Conservation (phyloP, 768 basidiomycete species). For the Chalciporus piperatus region DNA sequence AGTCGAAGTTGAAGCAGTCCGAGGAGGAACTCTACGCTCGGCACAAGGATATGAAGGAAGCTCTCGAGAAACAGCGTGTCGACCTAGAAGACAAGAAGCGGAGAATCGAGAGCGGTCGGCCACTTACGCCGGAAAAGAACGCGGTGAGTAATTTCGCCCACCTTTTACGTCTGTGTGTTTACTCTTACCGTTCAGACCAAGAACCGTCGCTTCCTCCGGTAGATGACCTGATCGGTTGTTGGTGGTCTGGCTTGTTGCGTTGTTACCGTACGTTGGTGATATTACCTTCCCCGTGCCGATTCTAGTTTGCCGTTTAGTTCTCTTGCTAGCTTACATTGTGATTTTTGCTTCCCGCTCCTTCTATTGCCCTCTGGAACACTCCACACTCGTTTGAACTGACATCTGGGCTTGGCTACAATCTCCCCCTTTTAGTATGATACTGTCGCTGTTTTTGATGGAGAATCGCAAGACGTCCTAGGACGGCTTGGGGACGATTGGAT, state of each 20-base stretch:
- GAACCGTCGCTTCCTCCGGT: conserved; percentile 37
- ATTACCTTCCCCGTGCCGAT: conserved; percentile 36
- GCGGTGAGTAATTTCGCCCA: conserved; percentile 50
- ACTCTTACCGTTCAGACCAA: conserved; percentile 28
- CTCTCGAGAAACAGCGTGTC: conserved; percentile 90
- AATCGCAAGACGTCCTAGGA: conserved; percentile 21
- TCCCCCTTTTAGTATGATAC: conserved; percentile 48
- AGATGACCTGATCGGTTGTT: conserved; percentile 14
- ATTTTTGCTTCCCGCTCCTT: conserved; percentile 32
- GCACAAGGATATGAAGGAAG: conserved; percentile 99
- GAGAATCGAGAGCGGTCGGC: conserved; percentile 90
- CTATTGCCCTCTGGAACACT: conserved; percentile 41
- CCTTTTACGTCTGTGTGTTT: conserved; percentile 4
- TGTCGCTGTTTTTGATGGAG: conserved; percentile 39
- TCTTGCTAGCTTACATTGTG: conserved; percentile 44
- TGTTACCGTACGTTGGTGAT: conserved; percentile 31
- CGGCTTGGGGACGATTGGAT: conserved; percentile 25
- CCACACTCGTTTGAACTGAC: conserved; percentile 61
- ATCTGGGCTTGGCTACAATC: conserved; percentile 46
- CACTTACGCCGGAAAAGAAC: conserved; percentile 92
- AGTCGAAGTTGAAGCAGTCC: conserved; percentile 96
- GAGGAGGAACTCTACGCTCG: conserved; percentile 99
- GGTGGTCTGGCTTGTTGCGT: conserved; percentile 22
- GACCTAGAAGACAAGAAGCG: conserved; percentile 99
- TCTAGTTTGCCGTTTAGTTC: conserved; percentile 37